Base-by-base conservation (phyloP, 2,329 filamentous ascomycete species). In the Lasiodiplodia sp. region DNA sequence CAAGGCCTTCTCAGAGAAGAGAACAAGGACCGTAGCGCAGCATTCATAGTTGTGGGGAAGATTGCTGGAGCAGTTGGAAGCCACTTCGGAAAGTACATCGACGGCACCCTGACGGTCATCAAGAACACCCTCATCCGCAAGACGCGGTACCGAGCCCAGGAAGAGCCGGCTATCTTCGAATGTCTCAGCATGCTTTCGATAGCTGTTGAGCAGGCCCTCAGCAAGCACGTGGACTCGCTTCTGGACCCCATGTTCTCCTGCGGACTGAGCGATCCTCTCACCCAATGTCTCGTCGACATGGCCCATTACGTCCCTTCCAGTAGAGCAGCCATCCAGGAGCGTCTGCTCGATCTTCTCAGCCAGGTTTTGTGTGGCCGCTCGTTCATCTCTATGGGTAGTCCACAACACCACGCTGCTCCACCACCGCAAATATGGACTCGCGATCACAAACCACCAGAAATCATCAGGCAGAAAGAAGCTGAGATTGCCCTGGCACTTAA, bases 261-360 rank as follows among this genome's bases (percentile, higher is more conserved):
- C 77, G 96, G 97, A 60, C 85, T 99, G 65, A 97, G 94, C 47
- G 92, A 95, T 68, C 96, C 96, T 72, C 87, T 99, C 28, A 97
- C 95, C 0, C 94, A 98, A 78, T 96, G 96, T 2, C 85, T 99
- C 66, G 94, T 98, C 25, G 96, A 99, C 76, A 97, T 99, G 92
- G 96, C 96, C 34, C 97, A 98, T 77, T 98, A 99, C 77, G 97
- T 99, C 57, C 96, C 95, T 0, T 94, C 96, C 0, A 93, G 97
- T 68, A 96, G 97, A 77, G 87, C 92, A 2, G 94, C 90, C 7
- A 98, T 99, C 51, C 96, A 99, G 77, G 95, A 97, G 75, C 91
- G 96, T 73, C 84, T 99, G 28, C 87, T 99, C 14, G 94, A 99
- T 76, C 94, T 99, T 87, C 87, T 99, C 49, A 98, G 96, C 79